Evolutionary conservation across 2,329 filamentous ascomycete genomes (phyloP).

Genomic region (Fonsecaea multimorphosa): DNA sequence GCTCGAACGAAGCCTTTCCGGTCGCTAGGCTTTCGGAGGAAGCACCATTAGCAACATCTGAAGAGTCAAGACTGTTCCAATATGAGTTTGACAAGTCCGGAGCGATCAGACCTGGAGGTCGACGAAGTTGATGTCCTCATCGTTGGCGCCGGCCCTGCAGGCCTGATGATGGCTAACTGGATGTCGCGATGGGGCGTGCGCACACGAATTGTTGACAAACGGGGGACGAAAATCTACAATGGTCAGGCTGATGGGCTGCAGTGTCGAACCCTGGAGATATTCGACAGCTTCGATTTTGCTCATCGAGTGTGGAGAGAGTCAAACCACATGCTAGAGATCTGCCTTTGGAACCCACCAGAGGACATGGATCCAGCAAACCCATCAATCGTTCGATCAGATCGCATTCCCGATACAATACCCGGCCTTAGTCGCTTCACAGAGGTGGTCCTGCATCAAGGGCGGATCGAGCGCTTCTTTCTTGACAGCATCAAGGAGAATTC

Average conservation of each 20-base stretch:
- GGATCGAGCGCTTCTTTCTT: no score
- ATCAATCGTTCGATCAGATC: neutral
- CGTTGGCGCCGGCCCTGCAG: slow-evolving; percentile 57
- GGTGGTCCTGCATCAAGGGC: no score
- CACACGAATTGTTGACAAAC: slow-evolving; percentile 57
- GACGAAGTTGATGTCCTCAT: slow-evolving; percentile 55
- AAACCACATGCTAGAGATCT: slow-evolving; percentile 71
- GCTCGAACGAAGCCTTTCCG: no score
- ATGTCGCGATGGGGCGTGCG: slow-evolving; percentile 56
- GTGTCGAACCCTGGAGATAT: slow-evolving; percentile 71
- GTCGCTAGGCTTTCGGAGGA: no score
- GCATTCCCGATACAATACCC: no score
- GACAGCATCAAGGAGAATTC: no score
- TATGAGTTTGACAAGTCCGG: no score
- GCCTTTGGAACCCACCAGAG: slow-evolving; percentile 48
- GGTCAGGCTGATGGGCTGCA: slow-evolving; percentile 64
- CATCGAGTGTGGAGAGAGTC: slow-evolving; percentile 69
- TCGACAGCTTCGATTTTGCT: slow-evolving; percentile 72
- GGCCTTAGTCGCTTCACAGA: no score
- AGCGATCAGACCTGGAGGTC: no score
- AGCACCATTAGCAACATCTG: no score
- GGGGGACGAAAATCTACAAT: slow-evolving; percentile 44
- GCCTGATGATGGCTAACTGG: slow-evolving; percentile 57
- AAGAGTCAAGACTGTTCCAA: no score
- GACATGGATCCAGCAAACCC: neutral